These are phyloP conservation scores for Cercophora newfieldiana DNA, from an alignment of 495 filamentous ascomycete genomes.

Conservation along the genomic window DNA sequence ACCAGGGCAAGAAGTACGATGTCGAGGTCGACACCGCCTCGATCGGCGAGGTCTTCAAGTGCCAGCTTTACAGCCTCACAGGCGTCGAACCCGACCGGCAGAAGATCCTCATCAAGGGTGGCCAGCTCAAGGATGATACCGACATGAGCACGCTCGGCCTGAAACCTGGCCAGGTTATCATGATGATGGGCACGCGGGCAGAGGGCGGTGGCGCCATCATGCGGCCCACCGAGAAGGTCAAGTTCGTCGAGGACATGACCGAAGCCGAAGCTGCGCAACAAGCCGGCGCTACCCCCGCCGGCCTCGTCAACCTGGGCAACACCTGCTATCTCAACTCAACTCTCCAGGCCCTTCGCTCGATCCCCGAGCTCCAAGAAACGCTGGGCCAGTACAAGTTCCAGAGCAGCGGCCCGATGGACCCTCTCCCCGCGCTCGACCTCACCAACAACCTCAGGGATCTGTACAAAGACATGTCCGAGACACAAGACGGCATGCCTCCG, in stretches of 20 bases:
- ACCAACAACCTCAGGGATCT: slow-evolving; percentile 79
- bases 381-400: slow-evolving; percentile 65
- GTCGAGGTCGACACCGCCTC: slow-evolving; percentile 84
- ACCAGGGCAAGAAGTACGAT: slow-evolving; percentile 90
- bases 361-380: slow-evolving; percentile 88
- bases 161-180: slow-evolving; percentile 83
- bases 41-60: slow-evolving; percentile 91
- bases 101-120: slow-evolving; percentile 91
- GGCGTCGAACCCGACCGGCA: slow-evolving; percentile 95
- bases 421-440: slow-evolving; percentile 63
- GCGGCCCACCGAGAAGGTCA: slow-evolving; percentile 77
- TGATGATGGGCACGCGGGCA: slow-evolving; percentile 95
- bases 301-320: slow-evolving; percentile 90
- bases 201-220: slow-evolving; percentile 60
- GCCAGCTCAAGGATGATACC: slow-evolving; percentile 92
- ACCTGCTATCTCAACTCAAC: slow-evolving; percentile 99
- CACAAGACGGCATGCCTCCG: slow-evolving; percentile 84
- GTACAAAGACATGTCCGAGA: slow-evolving; percentile 91
- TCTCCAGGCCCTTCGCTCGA: slow-evolving; percentile 80
- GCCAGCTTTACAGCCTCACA: slow-evolving; percentile 90
- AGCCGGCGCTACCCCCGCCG: slow-evolving; percentile 83
- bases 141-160: slow-evolving; percentile 78
- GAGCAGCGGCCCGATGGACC: not conserved
- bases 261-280: slow-evolving; percentile 84
- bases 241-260: slow-evolving; percentile 97